Percentiles rank a stretch among this genome's conserved stretches.
These are phyloP conservation scores for Leishmania tropica DNA, from an alignment of 208 protist genomes.

Conservation along the genomic window DNA sequence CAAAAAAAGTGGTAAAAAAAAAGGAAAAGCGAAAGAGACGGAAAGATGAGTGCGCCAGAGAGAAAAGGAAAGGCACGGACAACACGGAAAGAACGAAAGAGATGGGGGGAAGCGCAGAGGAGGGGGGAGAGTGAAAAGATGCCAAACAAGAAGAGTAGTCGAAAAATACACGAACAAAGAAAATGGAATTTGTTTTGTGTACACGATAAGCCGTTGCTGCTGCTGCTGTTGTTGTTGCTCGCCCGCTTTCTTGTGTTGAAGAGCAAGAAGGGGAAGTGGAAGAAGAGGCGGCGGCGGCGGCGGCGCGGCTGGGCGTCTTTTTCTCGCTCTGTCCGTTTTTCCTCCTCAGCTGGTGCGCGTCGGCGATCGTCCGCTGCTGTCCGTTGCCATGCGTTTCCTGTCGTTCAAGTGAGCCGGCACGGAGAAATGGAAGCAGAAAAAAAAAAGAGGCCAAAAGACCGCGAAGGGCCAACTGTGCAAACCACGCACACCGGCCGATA, in stretches of 20 bases:
- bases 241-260: background rate
- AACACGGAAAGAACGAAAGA: background rate
- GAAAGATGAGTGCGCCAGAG: background rate
- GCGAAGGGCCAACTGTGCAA: too few species aligned
- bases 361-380: too few species aligned
- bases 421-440: too few species aligned
- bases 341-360: background rate
- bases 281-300: background rate
- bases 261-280: background rate
- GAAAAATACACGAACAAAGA: background rate
- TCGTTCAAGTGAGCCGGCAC: too few species aligned
- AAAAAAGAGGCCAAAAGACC: too few species aligned
- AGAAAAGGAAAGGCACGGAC: background rate
- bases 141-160: background rate
- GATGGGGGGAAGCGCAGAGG: background rate
- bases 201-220: background rate
- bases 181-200: background rate
- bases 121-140: background rate
- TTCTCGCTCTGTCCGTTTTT: background rate
- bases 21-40: background rate
- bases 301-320: background rate
- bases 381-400: too few species aligned
- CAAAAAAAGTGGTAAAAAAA: too few species aligned
- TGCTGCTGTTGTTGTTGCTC: too few species aligned
- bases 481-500: too few species aligned